A percentile compares a stretch with the other conserved stretches of the same genome.
Evolutionary conservation across 768 basidiomycete species (phyloP).

Genomic region (Nidularia pulvinata): DNA sequence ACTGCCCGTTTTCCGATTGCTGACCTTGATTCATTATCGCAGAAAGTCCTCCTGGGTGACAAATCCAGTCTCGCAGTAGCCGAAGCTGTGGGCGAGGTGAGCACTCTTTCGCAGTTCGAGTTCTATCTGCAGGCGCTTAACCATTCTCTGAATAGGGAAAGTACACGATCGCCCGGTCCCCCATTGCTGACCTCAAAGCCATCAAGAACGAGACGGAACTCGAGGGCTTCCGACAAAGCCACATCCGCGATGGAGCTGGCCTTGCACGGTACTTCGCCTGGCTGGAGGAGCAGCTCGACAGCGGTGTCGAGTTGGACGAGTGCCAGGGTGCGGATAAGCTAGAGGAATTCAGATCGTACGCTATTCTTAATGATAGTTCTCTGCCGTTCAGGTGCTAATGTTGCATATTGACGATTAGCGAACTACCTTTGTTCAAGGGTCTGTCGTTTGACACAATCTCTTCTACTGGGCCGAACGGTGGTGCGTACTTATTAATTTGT

Average conservation of each 20-base stretch:
- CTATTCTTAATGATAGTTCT: not conserved
- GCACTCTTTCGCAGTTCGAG: constrained; percentile 7
- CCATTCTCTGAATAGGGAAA: constrained; percentile 39
- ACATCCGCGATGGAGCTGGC: constrained; percentile 90
- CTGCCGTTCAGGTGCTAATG: constrained; percentile 1
- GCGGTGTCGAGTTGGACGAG: constrained; percentile 68
- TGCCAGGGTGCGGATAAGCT: constrained; percentile 79
- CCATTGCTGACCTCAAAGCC: constrained; percentile 77
- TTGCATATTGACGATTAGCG: constrained; percentile 37
- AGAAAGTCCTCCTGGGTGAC: constrained; percentile 78
- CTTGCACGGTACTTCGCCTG: constrained; percentile 91
- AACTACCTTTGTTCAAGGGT: constrained; percentile 80
- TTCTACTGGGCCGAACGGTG: constrained; percentile 89
- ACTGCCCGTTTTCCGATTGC: not conserved
- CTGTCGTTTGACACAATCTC: constrained; percentile 94
- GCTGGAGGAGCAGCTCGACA: constrained; percentile 82
- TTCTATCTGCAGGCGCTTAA: constrained; percentile 1
- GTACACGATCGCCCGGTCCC: constrained; percentile 63
- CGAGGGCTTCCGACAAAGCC: constrained; percentile 86
- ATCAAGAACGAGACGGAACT: constrained; percentile 83
- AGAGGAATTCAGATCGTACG: constrained; percentile 81
- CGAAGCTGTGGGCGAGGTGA: constrained; percentile 72
- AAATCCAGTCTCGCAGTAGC: constrained; percentile 83
- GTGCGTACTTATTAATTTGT: constrained; percentile 34
- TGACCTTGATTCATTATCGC: not conserved